phyloP scores from a whole-genome alignment of 805 yeast genomes.

The Yamadazyma laniorum region DNA sequence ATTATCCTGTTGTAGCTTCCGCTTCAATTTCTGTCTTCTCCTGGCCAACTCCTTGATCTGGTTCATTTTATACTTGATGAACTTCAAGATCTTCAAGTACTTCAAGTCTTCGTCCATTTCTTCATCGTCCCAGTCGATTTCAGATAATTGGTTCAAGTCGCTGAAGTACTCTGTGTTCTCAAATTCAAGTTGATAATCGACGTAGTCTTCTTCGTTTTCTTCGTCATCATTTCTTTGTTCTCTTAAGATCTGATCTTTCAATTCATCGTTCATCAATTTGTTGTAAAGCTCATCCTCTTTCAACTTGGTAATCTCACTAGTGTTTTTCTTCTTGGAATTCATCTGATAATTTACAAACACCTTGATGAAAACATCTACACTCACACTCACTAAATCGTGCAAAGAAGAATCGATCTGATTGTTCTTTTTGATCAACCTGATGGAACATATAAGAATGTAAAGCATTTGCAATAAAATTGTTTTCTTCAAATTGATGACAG shows the following conservation, averaged over 20 bases:
- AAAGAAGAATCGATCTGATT: slow-evolving; percentile 12
- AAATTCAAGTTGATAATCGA: slow-evolving; percentile 25
- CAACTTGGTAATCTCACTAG: slow-evolving; percentile 15
- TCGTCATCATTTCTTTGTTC: slow-evolving; percentile 32
- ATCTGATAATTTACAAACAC: slow-evolving; percentile 40
- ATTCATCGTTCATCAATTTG: slow-evolving; percentile 38
- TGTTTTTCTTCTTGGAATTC: slow-evolving; percentile 17
- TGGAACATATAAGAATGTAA: slow-evolving; percentile 39
- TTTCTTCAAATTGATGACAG: slow-evolving; percentile 43
- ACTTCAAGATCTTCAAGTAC: slow-evolving; percentile 40
- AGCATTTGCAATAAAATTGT: slow-evolving; percentile 43
- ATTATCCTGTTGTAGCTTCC: background rate
- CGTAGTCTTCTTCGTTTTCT: slow-evolving; percentile 20
- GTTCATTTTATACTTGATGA: slow-evolving; percentile 35
- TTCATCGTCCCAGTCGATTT: slow-evolving; percentile 49
- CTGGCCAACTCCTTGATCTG: slow-evolving; percentile 12
- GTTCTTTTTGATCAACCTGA: slow-evolving; percentile 32
- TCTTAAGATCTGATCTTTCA: slow-evolving; percentile 35
- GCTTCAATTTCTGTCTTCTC: slow-evolving; percentile 7
- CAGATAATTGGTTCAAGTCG: slow-evolving; percentile 15
- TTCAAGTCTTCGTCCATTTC: slow-evolving; percentile 47
- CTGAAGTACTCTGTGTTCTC: slow-evolving; percentile 15
- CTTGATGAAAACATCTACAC: slow-evolving; percentile 34
- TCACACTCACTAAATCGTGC: slow-evolving; percentile 19
- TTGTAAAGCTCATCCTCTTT: slow-evolving; percentile 38